These are phyloP conservation scores for Cucumis melo DNA, from an alignment of 306 rosid species.

Conservation along the genomic window DNA sequence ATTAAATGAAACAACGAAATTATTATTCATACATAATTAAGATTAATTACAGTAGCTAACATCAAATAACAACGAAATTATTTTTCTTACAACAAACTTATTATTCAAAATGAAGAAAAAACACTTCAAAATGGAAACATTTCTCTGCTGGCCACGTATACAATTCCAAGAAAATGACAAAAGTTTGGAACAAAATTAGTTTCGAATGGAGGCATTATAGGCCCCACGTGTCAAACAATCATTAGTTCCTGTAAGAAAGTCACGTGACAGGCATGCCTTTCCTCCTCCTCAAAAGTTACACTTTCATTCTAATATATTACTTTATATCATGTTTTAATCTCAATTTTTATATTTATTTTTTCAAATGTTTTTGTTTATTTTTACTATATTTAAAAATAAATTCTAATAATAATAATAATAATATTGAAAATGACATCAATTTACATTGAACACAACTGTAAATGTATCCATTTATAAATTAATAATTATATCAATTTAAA, in stretches of 20 bases:
- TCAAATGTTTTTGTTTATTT: too few relatives aligned
- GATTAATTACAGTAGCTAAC: background rate
- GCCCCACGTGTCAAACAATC: constrained; percentile 7
- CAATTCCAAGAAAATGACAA: background rate
- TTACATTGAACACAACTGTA: too few relatives aligned
- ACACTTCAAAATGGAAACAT: background rate
- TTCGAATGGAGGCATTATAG: background rate
- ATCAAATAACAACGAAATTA: background rate
- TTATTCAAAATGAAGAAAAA: background rate
- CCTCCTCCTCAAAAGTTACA: background rate
- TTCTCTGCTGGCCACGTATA: background rate
- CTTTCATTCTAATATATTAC: background rate
- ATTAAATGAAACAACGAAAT: too few relatives aligned
- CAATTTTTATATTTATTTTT: too few relatives aligned
- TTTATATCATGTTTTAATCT: too few relatives aligned
- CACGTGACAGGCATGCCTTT: constrained; percentile 32
- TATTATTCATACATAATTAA: too few relatives aligned
- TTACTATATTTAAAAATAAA: too few relatives aligned
- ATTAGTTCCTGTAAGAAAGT: background rate
- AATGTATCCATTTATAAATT: too few relatives aligned
- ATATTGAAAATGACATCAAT: too few relatives aligned
- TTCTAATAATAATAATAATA: too few relatives aligned
- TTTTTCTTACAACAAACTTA: background rate
- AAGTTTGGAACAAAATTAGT: background rate
- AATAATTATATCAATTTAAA: too few relatives aligned